Conservation (phyloP, 257 asterid species). For the Forsythia suspensa region DNA sequence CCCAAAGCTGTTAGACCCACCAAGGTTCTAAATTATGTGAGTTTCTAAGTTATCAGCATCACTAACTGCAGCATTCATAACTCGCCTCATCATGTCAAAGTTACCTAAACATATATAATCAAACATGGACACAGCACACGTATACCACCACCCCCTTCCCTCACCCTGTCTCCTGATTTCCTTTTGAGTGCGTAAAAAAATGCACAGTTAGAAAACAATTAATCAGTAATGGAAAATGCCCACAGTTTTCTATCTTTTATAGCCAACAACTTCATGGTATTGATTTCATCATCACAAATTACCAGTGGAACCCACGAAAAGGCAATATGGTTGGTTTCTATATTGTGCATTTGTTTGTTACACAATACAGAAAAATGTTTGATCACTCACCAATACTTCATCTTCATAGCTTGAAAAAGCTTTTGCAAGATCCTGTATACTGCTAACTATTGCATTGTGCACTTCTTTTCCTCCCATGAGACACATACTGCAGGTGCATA, state of each 20-base stretch:
- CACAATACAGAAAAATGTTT: not conserved
- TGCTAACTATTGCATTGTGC: constrained; percentile 90
- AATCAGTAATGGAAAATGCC: not conserved
- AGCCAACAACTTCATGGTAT: not conserved
- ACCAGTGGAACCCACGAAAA: not conserved
- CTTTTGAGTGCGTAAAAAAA: not conserved
- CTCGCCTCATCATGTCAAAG: not conserved
- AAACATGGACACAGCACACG: not conserved
- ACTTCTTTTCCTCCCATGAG: constrained; percentile 94
- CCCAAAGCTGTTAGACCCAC: not conserved
- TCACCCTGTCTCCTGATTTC: not conserved
- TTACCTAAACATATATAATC: not conserved
- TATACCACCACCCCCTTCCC: not conserved
- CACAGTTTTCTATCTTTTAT: not conserved
- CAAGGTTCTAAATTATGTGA: not conserved
- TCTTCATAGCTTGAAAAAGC: constrained; percentile 80
- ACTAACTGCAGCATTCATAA: not conserved
- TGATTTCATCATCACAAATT: not conserved
- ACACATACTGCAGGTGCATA: constrained; percentile 66
- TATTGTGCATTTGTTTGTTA: constrained; percentile 11
- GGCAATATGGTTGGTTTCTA: constrained; percentile 17
- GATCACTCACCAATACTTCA: constrained; percentile 81
- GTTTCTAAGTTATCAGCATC: not conserved
- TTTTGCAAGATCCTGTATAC: constrained; percentile 96
- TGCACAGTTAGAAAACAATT: not conserved